A percentile compares a stretch with the other conserved stretches of the same genome.
Conservation (phyloP, 805 yeast genomes). For the Cyberlindnera mrakii region DNA sequence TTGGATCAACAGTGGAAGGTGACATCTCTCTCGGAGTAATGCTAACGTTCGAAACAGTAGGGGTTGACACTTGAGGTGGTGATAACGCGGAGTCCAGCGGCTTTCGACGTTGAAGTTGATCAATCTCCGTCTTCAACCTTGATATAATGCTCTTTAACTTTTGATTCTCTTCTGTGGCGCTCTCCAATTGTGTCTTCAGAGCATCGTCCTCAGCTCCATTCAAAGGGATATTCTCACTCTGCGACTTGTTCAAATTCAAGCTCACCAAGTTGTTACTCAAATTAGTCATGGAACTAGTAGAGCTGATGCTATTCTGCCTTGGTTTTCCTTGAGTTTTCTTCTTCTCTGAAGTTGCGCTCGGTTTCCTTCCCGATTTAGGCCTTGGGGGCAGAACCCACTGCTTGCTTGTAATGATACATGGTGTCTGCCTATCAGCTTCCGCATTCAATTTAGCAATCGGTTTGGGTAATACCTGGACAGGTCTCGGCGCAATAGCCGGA, state of each 20-base stretch:
- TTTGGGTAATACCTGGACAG: conserved; percentile 19
- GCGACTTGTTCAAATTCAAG: conserved; percentile 9
- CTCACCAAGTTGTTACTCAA: conserved; percentile 13
- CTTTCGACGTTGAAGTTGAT: conserved; percentile 13
- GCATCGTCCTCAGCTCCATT: conserved; percentile 9
- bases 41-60: conserved; percentile 1
- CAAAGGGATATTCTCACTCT: conserved; percentile 4
- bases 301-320: neutral
- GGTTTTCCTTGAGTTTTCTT: conserved; percentile 4
- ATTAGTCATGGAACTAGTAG: conserved; percentile 4
- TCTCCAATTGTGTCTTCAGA: conserved; percentile 32
- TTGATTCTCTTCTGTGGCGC: conserved; percentile 37
- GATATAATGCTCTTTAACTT: conserved; percentile 35
- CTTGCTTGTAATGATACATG: conserved; percentile 45
- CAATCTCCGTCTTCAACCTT: conserved; percentile 36
- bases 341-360: conserved; percentile 18
- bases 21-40: conserved; percentile 9
- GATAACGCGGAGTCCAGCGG: neutral
- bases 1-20: conserved; percentile 21
- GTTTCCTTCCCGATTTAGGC: conserved; percentile 68
- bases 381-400: conserved; percentile 82
- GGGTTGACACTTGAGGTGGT: conserved; percentile 6
- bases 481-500: conserved; percentile 18
- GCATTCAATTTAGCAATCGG: conserved; percentile 4
- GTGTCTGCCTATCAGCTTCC: conserved; percentile 1